Evolutionary conservation across 202 grass and related monocot genomes (phyloP).

Genomic region (Carex sylvatica): DNA sequence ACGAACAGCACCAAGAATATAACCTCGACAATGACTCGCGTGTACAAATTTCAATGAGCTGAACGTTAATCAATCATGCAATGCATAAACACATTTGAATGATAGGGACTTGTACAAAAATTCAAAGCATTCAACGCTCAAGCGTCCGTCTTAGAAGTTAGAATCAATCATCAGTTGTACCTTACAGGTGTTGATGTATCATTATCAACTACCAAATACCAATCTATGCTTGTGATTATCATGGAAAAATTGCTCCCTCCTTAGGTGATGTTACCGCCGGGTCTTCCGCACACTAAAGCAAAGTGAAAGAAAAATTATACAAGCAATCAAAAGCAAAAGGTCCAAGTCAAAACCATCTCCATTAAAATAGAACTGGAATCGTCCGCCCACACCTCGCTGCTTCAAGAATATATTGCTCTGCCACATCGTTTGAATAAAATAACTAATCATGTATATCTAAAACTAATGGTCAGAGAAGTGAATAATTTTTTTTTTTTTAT

Average conservation of each 20-base stretch:
- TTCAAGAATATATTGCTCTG: neutral
- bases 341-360: neutral
- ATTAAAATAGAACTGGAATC: slow-evolving; percentile 3
- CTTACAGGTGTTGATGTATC: slow-evolving; percentile 23
- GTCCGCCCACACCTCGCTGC: neutral
- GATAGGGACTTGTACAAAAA: neutral
- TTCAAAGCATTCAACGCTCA: slow-evolving; percentile 10
- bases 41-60: neutral
- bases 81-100: neutral
- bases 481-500: neutral
- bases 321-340: slow-evolving; percentile 22
- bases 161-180: slow-evolving; percentile 21
- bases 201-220: slow-evolving; percentile 19
- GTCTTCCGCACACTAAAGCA: neutral
- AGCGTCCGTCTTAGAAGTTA: neutral
- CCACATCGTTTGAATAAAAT: slow-evolving; percentile 7
- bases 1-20: neutral
- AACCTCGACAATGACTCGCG: neutral
- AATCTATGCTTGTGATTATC: too few species aligned
- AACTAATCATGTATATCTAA: neutral
- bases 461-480: neutral
- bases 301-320: slow-evolving; percentile 11
- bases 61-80: neutral
- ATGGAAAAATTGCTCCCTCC: too few species aligned
- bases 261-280: slow-evolving; percentile 17